These are phyloP conservation scores for Metschnikowia continentalis DNA, from an alignment of 805 yeast genomes.

Conservation along the genomic window DNA sequence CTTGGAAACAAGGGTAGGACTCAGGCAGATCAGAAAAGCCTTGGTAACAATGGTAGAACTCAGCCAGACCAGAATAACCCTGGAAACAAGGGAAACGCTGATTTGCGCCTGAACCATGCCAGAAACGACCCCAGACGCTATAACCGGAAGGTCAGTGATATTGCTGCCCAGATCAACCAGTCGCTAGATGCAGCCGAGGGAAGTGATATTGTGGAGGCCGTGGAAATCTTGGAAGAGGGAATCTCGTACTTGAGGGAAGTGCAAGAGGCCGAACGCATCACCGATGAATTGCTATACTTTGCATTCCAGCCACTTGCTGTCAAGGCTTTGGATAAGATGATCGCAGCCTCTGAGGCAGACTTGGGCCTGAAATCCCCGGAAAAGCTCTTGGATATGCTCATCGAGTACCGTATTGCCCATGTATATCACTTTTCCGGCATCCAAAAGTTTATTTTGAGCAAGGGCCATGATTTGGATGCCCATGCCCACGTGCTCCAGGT, in stretches of 20 bases:
- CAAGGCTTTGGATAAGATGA: conserved; percentile 18
- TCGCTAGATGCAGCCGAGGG: conserved; percentile 19
- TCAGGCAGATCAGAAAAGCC: no score
- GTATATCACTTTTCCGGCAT: conserved; percentile 26
- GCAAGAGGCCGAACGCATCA: conserved; percentile 30
- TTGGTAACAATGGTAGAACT: not conserved
- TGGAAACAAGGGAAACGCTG: no score
- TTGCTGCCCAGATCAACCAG: conserved; percentile 27
- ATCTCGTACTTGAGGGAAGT: conserved; percentile 35
- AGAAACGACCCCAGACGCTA: no score
- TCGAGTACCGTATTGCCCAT: conserved; percentile 31
- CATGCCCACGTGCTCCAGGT: conserved; percentile 25
- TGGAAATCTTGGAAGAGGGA: conserved; percentile 40
- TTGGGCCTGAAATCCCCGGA: conserved; percentile 14
- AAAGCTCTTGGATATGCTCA: conserved; percentile 24
- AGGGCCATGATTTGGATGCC: conserved; percentile 8
- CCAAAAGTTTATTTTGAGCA: conserved; percentile 13
- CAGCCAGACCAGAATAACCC: no score
- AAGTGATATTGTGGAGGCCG: conserved; percentile 24
- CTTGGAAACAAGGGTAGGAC: not conserved
- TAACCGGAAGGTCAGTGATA: conserved; percentile 31
- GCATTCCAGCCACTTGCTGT: conserved; percentile 28
- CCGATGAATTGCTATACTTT: conserved; percentile 21
- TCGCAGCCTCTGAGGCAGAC: conserved; percentile 13
- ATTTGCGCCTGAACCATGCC: no score